Evolutionary conservation across 2,329 filamentous ascomycete species (phyloP).

Genomic region (Xylaria arbuscula): DNA sequence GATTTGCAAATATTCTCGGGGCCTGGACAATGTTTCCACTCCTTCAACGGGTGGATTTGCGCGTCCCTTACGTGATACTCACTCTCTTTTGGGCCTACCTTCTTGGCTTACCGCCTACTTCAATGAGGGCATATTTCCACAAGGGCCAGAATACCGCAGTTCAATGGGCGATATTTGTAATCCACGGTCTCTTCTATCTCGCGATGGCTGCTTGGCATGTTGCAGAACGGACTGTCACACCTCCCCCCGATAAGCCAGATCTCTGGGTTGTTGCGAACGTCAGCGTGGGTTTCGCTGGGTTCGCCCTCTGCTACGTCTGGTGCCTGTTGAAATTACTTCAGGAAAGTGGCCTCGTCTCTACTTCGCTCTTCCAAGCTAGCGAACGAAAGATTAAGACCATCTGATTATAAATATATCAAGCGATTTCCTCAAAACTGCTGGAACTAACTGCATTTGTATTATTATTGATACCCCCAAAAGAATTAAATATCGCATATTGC

Average conservation of each 20-base stretch:
- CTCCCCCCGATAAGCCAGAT: conserved; percentile 85
- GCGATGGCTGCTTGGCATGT: conserved; percentile 86
- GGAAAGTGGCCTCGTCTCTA: conserved; percentile 66
- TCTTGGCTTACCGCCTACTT: conserved; percentile 84
- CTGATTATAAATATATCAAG: conserved; percentile 30
- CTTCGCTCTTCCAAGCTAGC: conserved; percentile 38
- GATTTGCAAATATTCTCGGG: conserved; percentile 92
- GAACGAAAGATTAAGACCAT: conserved; percentile 45
- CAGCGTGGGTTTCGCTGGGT: conserved; percentile 84
- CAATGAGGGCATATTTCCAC: conserved; percentile 74
- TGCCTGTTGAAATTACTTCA: conserved; percentile 76
- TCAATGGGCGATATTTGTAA: conserved; percentile 69
- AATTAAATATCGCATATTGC: conserved; percentile 3
- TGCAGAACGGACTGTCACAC: conserved; percentile 72
- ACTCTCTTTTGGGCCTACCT: conserved; percentile 92
- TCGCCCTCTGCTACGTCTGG: conserved; percentile 90
- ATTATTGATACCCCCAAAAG: conserved; percentile 37
- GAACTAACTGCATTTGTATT: conserved; percentile 20
- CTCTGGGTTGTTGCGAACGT: conserved; percentile 95
- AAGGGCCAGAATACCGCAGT: conserved; percentile 59
- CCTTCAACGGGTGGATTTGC: conserved; percentile 83
- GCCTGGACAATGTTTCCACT: conserved; percentile 95
- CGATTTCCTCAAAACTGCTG: neutral
- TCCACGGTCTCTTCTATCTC: conserved; percentile 82
- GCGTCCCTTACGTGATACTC: conserved; percentile 85